These are phyloP conservation scores for Apiospora aurea DNA, from an alignment of 2,329 filamentous ascomycete genomes.

Conservation along the genomic window DNA sequence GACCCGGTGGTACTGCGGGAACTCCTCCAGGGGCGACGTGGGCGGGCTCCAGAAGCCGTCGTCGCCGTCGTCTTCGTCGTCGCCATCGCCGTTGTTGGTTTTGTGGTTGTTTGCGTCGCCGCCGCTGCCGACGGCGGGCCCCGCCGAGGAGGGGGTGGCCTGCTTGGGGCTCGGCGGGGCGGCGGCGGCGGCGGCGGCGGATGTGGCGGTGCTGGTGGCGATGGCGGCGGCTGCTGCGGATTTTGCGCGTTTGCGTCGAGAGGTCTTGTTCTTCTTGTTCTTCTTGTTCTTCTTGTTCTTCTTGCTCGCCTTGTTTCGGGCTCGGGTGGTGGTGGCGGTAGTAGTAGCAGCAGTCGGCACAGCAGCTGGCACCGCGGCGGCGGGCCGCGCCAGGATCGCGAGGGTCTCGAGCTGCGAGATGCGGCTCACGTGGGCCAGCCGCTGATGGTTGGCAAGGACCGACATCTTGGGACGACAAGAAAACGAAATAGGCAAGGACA, in stretches of 20 bases:
- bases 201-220: too few species aligned
- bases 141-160: too few species aligned
- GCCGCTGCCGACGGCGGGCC: not conserved
- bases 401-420: not conserved
- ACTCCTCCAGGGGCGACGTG: conserved; percentile 4
- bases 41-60: conserved; percentile 15
- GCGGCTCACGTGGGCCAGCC: not conserved
- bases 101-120: not conserved
- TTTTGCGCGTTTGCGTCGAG: not conserved
- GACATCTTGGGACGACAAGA: not conserved
- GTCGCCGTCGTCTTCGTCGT: not conserved
- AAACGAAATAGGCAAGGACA: not conserved
- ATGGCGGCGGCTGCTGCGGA: too few species aligned
- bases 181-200: too few species aligned
- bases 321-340: not conserved
- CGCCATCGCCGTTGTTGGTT: not conserved
- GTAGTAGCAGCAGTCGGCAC: not conserved
- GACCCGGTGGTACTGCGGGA: conserved; percentile 1
- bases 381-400: not conserved
- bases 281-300: too few species aligned
- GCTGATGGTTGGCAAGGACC: not conserved
- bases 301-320: not conserved
- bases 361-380: not conserved
- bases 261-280: too few species aligned
- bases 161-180: not conserved